A percentile compares a stretch with the other conserved stretches of the same genome.
These are phyloP conservation scores for Candida pseudocylindracea DNA, from an alignment of 1,139 yeast species.

Conservation along the genomic window DNA sequence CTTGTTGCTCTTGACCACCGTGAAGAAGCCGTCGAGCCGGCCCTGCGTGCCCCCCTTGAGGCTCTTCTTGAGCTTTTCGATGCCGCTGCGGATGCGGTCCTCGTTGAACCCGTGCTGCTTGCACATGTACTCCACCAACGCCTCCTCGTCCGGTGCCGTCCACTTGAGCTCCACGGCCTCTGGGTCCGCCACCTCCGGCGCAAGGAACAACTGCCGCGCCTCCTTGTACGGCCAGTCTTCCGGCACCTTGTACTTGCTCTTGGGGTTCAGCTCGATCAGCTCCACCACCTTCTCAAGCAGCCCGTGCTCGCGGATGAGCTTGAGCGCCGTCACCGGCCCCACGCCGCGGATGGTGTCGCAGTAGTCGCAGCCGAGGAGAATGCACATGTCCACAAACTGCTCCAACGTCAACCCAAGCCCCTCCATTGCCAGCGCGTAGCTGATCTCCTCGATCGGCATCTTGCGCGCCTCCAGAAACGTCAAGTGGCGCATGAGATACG, in stretches of 20 bases:
- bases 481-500: constrained; percentile 62
- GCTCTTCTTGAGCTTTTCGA: constrained; percentile 66
- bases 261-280: constrained; percentile 33
- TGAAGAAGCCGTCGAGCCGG: constrained; percentile 78
- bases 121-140: constrained; percentile 49
- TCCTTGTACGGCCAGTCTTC: constrained; percentile 89
- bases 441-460: constrained; percentile 76
- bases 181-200: constrained; percentile 58
- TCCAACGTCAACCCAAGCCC: constrained; percentile 51
- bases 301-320: constrained; percentile 70
- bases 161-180: constrained; percentile 51
- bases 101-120: constrained; percentile 73
- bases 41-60: constrained; percentile 78
- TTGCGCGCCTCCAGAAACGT: constrained; percentile 90
- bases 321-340: constrained; percentile 87
- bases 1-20: constrained; percentile 17
- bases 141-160: constrained; percentile 58
- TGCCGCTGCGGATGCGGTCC: constrained; percentile 76
- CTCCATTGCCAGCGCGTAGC: constrained; percentile 42
- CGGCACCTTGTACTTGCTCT: constrained; percentile 61
- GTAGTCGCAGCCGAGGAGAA: constrained; percentile 87
- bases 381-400: constrained; percentile 80
- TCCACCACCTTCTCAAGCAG: constrained; percentile 60
- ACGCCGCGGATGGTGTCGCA: constrained; percentile 89
- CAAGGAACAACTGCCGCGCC: constrained; percentile 61